Evolutionary conservation across 169 alveolate species (phyloP).

Genomic region (Theileria parva): DNA sequence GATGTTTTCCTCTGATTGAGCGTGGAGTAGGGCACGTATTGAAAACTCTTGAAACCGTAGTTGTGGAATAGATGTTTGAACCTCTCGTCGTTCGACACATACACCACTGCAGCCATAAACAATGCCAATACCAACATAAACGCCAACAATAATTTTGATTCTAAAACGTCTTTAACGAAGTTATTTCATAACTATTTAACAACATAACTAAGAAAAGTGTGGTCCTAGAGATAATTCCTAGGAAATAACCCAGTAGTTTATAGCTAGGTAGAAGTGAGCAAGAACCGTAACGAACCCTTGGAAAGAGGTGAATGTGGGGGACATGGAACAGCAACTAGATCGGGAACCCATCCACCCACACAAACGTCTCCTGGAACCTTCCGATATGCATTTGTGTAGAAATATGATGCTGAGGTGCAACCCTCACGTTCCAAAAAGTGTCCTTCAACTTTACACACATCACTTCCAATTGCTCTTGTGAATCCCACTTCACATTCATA

Average conservation of each 20-base stretch:
- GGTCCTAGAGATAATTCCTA: no score
- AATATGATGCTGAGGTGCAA: slow-evolving; percentile 73
- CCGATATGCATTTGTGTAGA: slow-evolving; percentile 88
- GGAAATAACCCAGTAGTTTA: no score
- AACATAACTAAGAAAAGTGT: no score
- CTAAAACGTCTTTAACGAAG: neutral
- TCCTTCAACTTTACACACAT: slow-evolving; percentile 80
- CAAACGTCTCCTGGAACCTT: slow-evolving; percentile 96
- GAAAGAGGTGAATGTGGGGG: slow-evolving; percentile 86
- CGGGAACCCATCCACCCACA: slow-evolving; percentile 93
- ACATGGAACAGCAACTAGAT: slow-evolving; percentile 88
- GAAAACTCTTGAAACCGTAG: slow-evolving; percentile 70
- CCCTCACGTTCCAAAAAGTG: slow-evolving; percentile 70
- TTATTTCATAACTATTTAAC: no score
- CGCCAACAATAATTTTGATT: slow-evolving; percentile 51
- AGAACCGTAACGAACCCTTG: slow-evolving; percentile 41
- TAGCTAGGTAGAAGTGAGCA: no score
- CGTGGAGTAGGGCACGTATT: slow-evolving; percentile 71
- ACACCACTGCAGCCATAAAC: slow-evolving; percentile 50
- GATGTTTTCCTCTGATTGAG: slow-evolving; percentile 51
- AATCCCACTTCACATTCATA: slow-evolving; percentile 97
- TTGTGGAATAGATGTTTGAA: slow-evolving; percentile 61
- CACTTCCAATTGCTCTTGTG: slow-evolving; percentile 83
- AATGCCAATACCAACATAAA: slow-evolving; percentile 44
- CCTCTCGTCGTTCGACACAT: slow-evolving; percentile 50